Evolutionary conservation across 164 flowering plant species (phyloP).

Genomic region (Euptelea pleiosperma): DNA sequence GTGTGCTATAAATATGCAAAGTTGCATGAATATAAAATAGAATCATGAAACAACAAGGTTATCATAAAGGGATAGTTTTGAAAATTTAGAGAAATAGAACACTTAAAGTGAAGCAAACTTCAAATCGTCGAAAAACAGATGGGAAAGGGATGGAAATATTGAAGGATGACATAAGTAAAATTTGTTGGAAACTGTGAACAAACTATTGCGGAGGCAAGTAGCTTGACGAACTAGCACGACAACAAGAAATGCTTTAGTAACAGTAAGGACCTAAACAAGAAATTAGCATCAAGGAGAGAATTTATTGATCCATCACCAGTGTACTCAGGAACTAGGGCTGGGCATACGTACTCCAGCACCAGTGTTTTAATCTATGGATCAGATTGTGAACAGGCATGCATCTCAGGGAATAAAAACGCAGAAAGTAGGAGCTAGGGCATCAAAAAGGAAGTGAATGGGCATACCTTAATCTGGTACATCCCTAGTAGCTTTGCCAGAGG

Average conservation of each 20-base stretch:
- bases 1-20: neutral
- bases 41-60: neutral
- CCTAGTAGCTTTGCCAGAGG: conserved; percentile 95
- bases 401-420: neutral
- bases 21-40: conserved; percentile 1
- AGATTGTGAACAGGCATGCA: neutral
- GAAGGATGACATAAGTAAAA: no score
- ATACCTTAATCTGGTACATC: conserved; percentile 96
- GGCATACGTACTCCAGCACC: neutral
- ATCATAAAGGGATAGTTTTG: neutral
- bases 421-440: neutral
- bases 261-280: no score
- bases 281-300: no score
- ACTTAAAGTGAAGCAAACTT: neutral
- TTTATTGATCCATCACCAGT: no score
- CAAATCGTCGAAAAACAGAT: no score
- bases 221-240: no score
- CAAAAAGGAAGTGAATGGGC: neutral
- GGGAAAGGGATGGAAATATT: no score
- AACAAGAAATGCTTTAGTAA: no score
- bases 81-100: neutral
- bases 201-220: no score
- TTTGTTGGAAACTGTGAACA: no score
- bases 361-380: neutral
- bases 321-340: neutral